Evolutionary conservation across 2,329 filamentous ascomycete genomes (phyloP), one percentile per base, ranked within the genome.

Genomic region (Talaromyces sp.): DNA sequence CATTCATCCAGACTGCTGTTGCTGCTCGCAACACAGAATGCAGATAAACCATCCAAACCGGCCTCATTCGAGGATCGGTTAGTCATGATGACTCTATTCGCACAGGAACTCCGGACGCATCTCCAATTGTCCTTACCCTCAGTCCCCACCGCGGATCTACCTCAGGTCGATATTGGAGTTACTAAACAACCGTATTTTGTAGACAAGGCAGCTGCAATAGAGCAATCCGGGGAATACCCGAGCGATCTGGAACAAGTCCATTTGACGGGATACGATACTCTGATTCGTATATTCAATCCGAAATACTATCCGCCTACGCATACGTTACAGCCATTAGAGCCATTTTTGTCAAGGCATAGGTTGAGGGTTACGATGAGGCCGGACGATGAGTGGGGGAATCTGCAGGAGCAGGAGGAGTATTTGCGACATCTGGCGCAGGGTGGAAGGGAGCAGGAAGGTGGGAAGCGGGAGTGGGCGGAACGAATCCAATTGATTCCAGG

Each of bases 21-120:
- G 1, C 79, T 89, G 0, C 84, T 89, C 62, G 86, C 85, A 52
- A 88, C 84, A 0, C 82, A 87, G 71, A 89, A 89, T 79, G 87
- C 87, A 19, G 87, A 89, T 73, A 88, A 88, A 70, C 82, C 84
- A 13, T 74, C 79, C 33, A 82, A 81, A 67, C 81, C 81, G 1
- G 81, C 80, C 19, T 71, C 72, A 9, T 83, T 83, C 62, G 81
- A 82, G 71, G 80, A 82, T 68, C 75, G 81, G 9, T 72, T 83
- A 24, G 75, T 75, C 14, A 82, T 83, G 81, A 83, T 83, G 81
- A 75, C 75, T 52, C 66, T 81, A 9, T 79, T 82, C 56, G 81
- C 81, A 0, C 72, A 77, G 43, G 78, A 82, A 62, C 69, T 83
- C 10, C 70, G 76, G n/a, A 62, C 72, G 1, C 65, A 75, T 24